Percentiles rank a stretch among this genome's conserved stretches.
Conservation (phyloP, 768 basidiomycete genomes). For the Melanogaster broomeanus region DNA sequence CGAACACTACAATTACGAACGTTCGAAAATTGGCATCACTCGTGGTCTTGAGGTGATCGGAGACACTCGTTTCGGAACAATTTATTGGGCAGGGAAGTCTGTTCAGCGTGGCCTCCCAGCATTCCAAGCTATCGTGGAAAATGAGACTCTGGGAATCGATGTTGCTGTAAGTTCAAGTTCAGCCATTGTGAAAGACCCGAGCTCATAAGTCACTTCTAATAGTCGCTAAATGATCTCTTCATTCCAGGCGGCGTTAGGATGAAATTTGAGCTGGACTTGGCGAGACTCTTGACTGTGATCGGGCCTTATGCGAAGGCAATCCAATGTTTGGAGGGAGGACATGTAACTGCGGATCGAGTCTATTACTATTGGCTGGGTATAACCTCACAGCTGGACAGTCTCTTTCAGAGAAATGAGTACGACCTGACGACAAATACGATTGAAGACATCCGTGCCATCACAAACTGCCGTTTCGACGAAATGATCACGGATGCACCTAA, state of each 20-base stretch:
- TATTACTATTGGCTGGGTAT: constrained; percentile 28
- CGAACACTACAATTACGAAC: neutral
- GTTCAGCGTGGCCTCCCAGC: constrained; percentile 13
- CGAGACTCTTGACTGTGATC: constrained; percentile 1
- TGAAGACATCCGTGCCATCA: constrained; percentile 8
- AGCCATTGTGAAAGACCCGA: neutral
- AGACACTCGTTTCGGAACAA: constrained; percentile 22
- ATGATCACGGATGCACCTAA: constrained; percentile 18
- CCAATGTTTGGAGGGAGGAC: constrained; percentile 23
- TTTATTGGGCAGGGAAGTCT: constrained; percentile 17
- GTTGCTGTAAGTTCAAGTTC: neutral
- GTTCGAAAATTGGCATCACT: constrained; percentile 1
- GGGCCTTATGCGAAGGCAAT: constrained; percentile 22
- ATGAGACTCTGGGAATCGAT: neutral
- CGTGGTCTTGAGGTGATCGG: constrained; percentile 18
- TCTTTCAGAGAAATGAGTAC: constrained; percentile 5
- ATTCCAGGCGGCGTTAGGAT: neutral
- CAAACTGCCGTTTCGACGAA: constrained; percentile 20
- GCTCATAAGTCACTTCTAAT: neutral
- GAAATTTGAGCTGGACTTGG: constrained; percentile 6
- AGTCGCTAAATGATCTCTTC: constrained; percentile 1
- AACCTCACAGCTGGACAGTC: constrained; percentile 7
- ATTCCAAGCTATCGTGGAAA: constrained; percentile 11
- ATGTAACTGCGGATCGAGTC: constrained; percentile 23
- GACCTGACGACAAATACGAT: neutral